Evolutionary conservation across 179 eudicot genomes (phyloP).

Genomic region (Nepenthes alata): DNA sequence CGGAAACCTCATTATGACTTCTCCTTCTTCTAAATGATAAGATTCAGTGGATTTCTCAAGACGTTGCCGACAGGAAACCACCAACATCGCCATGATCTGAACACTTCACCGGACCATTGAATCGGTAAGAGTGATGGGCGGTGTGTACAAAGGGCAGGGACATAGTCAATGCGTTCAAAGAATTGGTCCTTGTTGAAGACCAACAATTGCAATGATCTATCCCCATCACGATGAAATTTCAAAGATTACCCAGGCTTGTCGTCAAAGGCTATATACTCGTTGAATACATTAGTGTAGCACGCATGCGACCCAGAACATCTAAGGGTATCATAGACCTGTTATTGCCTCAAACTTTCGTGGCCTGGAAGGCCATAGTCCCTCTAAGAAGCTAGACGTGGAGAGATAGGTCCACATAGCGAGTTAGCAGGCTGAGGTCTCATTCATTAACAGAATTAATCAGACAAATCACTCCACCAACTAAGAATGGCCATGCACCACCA

Average conservation of each 20-base stretch:
- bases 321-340: conserved; percentile 8
- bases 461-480: too few relatives aligned
- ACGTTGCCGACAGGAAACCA: not conserved
- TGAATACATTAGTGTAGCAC: conserved; percentile 44
- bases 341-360: conserved; percentile 9
- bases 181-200: conserved; percentile 33
- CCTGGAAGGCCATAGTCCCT: conserved; percentile 6
- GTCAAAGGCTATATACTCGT: conserved; percentile 47
- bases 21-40: too few relatives aligned
- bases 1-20: too few relatives aligned
- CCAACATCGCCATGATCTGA: not conserved
- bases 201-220: conserved; percentile 38
- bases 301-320: conserved; percentile 10
- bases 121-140: too few relatives aligned
- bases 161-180: too few relatives aligned
- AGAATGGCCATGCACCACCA: too few relatives aligned
- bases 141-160: not conserved
- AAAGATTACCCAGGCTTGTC: conserved; percentile 43
- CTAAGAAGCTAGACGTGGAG: too few relatives aligned
- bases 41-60: too few relatives aligned
- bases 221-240: conserved; percentile 36
- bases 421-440: not conserved
- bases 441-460: too few relatives aligned
- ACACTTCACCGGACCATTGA: not conserved
- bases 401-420: not conserved